Evolutionary conservation across 768 basidiomycete species (phyloP).

Genomic region (Suillus placidus): DNA sequence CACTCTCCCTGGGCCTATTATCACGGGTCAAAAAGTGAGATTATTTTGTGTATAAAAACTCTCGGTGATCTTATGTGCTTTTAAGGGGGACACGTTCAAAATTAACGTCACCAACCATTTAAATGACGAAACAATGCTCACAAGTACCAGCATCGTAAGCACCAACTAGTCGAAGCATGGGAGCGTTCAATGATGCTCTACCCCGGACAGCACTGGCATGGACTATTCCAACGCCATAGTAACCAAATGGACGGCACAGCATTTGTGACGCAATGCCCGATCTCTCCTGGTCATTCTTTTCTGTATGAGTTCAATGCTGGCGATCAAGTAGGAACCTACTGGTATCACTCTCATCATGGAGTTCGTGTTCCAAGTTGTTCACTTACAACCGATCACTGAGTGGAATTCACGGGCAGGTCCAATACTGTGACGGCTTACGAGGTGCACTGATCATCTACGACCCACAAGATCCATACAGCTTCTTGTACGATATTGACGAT

Average conservation of each 20-base stretch:
- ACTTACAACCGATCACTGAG: not conserved
- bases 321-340: not conserved
- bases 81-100: not conserved
- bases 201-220: not conserved
- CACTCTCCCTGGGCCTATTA: not conserved
- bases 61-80: not conserved
- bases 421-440: constrained; percentile 60
- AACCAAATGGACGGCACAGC: not conserved
- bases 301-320: not conserved
- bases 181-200: not conserved
- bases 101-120: not conserved
- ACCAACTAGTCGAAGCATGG: not conserved
- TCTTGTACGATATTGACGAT: not conserved
- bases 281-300: constrained; percentile 1
- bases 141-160: not conserved
- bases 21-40: not conserved
- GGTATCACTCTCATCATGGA: constrained; percentile 4
- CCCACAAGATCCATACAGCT: constrained; percentile 14
- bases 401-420: constrained; percentile 20
- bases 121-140: not conserved
- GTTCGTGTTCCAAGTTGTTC: not conserved
- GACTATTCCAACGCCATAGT: not conserved
- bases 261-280: constrained; percentile 1
- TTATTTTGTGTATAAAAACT: not conserved
- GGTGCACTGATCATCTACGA: constrained; percentile 53